Evolutionary conservation across 805 yeast genomes (phyloP).

Genomic region (Metschnikowia lochheadii): DNA sequence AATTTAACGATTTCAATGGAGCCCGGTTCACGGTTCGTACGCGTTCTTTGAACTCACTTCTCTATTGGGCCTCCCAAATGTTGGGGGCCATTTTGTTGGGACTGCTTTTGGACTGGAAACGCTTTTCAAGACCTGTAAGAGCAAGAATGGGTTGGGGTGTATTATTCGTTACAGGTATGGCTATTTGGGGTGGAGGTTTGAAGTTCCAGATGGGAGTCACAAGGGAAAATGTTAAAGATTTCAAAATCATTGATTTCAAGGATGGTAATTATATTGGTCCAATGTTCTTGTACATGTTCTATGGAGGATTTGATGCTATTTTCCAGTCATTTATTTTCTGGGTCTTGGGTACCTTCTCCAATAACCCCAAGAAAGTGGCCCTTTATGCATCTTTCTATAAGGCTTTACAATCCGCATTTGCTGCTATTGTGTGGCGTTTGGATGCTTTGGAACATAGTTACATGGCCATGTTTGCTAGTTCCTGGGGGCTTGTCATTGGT

Average conservation of each 20-base stretch:
- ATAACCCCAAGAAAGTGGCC: slow-evolving; percentile 52
- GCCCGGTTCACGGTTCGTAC: slow-evolving; percentile 56
- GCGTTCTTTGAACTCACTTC: slow-evolving; percentile 55
- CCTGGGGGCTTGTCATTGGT: slow-evolving; percentile 50
- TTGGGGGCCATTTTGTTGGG: slow-evolving; percentile 52
- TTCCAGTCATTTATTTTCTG: slow-evolving; percentile 58
- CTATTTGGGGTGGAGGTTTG: slow-evolving; percentile 59
- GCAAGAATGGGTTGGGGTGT: slow-evolving; percentile 44
- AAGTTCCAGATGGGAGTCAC: slow-evolving; percentile 42
- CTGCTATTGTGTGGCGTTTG: slow-evolving; percentile 57
- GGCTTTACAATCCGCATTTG: slow-evolving; percentile 61
- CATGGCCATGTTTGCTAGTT: slow-evolving; percentile 41
- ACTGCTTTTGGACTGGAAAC: slow-evolving; percentile 41
- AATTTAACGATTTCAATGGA: slow-evolving; percentile 55
- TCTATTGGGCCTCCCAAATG: slow-evolving; percentile 61
- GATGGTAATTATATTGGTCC: slow-evolving; percentile 51
- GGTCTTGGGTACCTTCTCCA: slow-evolving; percentile 56
- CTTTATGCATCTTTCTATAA: slow-evolving; percentile 60
- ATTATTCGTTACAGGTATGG: slow-evolving; percentile 38
- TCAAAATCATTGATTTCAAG: slow-evolving; percentile 42
- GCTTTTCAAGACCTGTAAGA: slow-evolving; percentile 40
- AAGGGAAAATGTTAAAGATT: slow-evolving; percentile 30
- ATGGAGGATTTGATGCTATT: slow-evolving; percentile 56
- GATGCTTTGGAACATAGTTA: slow-evolving; percentile 41
- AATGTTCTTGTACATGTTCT: slow-evolving; percentile 58